Conservation (phyloP, 202 grass and related monocot species). For the Miscanthus sacchariflorus region DNA sequence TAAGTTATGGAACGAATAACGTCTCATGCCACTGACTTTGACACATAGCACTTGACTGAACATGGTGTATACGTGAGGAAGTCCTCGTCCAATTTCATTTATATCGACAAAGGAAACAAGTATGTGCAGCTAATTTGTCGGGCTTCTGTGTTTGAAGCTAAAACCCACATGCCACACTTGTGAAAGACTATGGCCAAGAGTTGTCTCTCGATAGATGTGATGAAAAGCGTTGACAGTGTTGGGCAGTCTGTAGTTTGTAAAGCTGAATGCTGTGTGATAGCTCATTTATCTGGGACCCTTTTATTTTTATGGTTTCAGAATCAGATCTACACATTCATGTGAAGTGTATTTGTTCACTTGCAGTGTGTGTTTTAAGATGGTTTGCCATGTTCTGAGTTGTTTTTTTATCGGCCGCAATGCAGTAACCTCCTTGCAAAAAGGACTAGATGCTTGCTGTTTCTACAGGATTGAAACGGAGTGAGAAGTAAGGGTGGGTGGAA, state of each 20-base stretch:
- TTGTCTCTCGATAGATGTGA: conserved; percentile 31
- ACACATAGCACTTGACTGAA: conserved; percentile 46
- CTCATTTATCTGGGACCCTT: conserved; percentile 20
- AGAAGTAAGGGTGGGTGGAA: not conserved
- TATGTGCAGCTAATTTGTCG: conserved; percentile 10
- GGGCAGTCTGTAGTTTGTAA: conserved; percentile 49
- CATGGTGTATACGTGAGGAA: conserved; percentile 9
- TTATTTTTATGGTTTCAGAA: conserved; percentile 29
- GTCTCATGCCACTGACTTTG: conserved; percentile 74
- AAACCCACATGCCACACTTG: not conserved
- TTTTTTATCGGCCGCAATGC: not conserved
- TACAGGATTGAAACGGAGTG: not conserved
- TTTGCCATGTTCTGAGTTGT: not conserved
- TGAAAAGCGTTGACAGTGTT: conserved; percentile 30
- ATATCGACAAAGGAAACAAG: conserved; percentile 35
- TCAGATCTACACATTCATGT: conserved; percentile 36
- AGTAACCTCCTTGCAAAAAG: conserved; percentile 8
- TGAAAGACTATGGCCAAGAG: conserved; percentile 34
- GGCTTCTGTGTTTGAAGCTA: conserved; percentile 33
- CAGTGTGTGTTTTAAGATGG: not conserved
- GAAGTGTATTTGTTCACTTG: conserved; percentile 16
- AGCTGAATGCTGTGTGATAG: conserved; percentile 40
- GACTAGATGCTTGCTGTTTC: not conserved
- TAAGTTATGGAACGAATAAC: conserved; percentile 92
- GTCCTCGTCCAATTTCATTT: conserved; percentile 37